Evolutionary conservation across 1,284 basidiomycete species (phyloP).

Genomic region (Apiotrichum porosum): DNA sequence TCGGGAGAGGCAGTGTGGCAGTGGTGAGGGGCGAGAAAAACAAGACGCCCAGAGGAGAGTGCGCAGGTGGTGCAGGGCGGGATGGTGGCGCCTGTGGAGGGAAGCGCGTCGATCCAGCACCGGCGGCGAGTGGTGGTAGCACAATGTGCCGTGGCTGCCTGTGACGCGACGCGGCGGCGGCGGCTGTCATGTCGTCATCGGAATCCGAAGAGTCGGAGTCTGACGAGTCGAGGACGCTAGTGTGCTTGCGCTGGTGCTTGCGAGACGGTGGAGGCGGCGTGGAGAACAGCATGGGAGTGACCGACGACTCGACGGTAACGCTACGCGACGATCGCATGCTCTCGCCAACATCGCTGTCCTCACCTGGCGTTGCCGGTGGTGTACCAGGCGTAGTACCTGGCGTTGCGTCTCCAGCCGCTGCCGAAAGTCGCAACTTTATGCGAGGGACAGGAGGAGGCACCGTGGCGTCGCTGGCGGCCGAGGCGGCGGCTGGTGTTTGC

Average conservation of each 20-base stretch:
- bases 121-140: slow-evolving; percentile 7
- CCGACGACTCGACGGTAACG: slow-evolving; percentile 5
- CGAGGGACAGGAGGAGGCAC: slow-evolving; percentile 3
- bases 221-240: slow-evolving; percentile 31
- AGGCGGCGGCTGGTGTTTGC: slow-evolving; percentile 4
- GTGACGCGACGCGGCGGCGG: slow-evolving; percentile 3
- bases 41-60: slow-evolving; percentile 30
- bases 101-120: slow-evolving; percentile 6
- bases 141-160: slow-evolving; percentile 16
- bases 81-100: not conserved
- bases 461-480: not conserved
- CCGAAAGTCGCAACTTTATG: slow-evolving; percentile 13
- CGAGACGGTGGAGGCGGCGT: not conserved
- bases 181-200: slow-evolving; percentile 25
- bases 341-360: slow-evolving; percentile 9
- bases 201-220: slow-evolving; percentile 38
- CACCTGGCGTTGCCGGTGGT: too few species aligned
- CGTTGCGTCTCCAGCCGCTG: not conserved
- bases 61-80: slow-evolving; percentile 8
- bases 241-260: not conserved
- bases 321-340: slow-evolving; percentile 12
- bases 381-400: not conserved
- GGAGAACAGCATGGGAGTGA: not conserved
- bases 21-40: slow-evolving; percentile 27
- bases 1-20: slow-evolving; percentile 11